A percentile compares a stretch with the other conserved stretches of the same genome.
These are phyloP conservation scores for Colletotrichum eremochloae DNA, from an alignment of 2,329 filamentous ascomycete species.

Conservation along the genomic window DNA sequence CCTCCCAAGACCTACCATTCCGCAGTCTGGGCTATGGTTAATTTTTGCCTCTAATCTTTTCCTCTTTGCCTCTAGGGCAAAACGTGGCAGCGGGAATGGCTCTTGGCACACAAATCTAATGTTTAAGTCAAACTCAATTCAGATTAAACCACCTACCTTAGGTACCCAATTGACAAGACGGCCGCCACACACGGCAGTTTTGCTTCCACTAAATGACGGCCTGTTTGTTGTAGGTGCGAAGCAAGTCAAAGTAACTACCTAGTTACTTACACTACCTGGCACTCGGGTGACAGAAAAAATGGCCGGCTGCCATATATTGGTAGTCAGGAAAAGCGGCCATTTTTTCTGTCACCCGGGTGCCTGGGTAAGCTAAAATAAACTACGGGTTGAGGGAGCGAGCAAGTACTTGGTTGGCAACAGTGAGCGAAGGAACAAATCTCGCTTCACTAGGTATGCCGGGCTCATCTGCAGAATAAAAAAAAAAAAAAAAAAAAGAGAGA, in stretches of 20 bases:
- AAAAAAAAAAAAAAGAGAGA: background rate
- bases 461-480: constrained; percentile 6
- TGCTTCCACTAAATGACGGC: background rate
- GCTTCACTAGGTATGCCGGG: background rate
- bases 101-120: constrained; percentile 17
- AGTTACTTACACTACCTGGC: no score
- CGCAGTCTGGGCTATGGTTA: background rate
- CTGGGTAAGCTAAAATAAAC: background rate
- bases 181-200: background rate
- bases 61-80: background rate
- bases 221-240: background rate
- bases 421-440: constrained; percentile 2
- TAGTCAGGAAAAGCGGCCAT: no score
- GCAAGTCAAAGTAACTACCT: background rate
- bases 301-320: no score
- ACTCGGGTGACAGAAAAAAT: no score
- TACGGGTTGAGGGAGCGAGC: constrained; percentile 3
- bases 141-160: background rate
- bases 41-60: background rate
- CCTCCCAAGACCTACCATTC: constrained; percentile 33
- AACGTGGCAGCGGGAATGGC: background rate
- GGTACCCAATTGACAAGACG: background rate
- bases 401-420: background rate
- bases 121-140: background rate
- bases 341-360: no score